Evolutionary conservation across 805 yeast species (phyloP).

Genomic region (Kluyveromyces aestuarii): DNA sequence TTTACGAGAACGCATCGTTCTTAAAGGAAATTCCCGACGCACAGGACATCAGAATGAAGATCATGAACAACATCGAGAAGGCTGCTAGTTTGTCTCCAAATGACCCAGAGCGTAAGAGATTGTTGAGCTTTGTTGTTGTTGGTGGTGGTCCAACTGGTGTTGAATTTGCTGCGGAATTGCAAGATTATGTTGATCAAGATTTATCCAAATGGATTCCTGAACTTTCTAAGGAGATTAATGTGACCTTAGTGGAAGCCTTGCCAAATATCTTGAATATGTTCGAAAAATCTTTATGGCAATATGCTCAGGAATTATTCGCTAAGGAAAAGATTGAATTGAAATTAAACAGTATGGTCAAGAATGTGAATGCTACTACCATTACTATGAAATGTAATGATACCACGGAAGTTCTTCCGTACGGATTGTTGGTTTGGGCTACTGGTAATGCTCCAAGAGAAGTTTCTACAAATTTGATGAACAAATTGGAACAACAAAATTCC

Average conservation of each 20-base stretch:
- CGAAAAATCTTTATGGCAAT: constrained; percentile 57
- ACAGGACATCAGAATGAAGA: constrained; percentile 66
- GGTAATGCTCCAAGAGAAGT: constrained; percentile 88
- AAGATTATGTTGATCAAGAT: constrained; percentile 90
- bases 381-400: constrained; percentile 58
- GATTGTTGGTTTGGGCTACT: constrained; percentile 94
- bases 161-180: constrained; percentile 93
- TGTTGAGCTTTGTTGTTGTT: constrained; percentile 82
- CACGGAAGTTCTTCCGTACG: constrained; percentile 81
- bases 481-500: constrained; percentile 71
- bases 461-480: constrained; percentile 53
- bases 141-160: constrained; percentile 99
- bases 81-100: constrained; percentile 68
- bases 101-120: constrained; percentile 73
- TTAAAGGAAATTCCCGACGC: constrained; percentile 88
- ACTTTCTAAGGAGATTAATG: constrained; percentile 71
- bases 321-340: constrained; percentile 61
- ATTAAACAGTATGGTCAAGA: constrained; percentile 82
- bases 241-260: constrained; percentile 81
- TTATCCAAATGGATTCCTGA: constrained; percentile 82
- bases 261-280: constrained; percentile 79
- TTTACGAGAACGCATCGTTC: constrained; percentile 77
- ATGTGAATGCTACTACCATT: constrained; percentile 64
- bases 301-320: constrained; percentile 71
- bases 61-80: constrained; percentile 83